Evolutionary conservation across 495 filamentous ascomycete genomes (phyloP).

Genomic region (Paragyromitra xinjiangensis): DNA sequence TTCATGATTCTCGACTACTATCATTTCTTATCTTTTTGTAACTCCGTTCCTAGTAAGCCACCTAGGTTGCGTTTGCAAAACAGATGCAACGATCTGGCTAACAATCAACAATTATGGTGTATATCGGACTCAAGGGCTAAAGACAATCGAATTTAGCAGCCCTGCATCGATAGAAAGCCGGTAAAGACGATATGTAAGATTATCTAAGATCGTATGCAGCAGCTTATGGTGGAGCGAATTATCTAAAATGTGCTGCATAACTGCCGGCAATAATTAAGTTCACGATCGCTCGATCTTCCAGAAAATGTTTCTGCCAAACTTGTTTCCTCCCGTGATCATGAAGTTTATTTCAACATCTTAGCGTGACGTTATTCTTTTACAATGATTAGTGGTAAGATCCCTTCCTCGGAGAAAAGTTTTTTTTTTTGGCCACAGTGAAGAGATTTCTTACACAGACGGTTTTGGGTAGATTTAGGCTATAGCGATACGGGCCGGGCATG

Average conservation of each 20-base stretch:
- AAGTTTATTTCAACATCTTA: slow-evolving; percentile 29
- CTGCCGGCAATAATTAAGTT: slow-evolving; percentile 11
- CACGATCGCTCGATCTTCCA: slow-evolving; percentile 27
- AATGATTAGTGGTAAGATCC: too few species aligned
- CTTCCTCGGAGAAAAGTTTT: background rate
- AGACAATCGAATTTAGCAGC: background rate
- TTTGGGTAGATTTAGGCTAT: slow-evolving; percentile 30
- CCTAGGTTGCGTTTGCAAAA: background rate
- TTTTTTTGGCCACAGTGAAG: background rate
- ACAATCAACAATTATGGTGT: background rate
- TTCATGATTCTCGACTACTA: background rate
- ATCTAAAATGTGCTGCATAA: background rate
- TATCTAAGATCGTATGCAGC: background rate
- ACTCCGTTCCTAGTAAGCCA: background rate
- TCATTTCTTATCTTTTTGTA: background rate
- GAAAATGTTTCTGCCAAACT: background rate
- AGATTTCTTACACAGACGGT: slow-evolving; percentile 6
- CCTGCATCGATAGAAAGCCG: background rate
- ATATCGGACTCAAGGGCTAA: background rate
- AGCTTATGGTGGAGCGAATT: slow-evolving; percentile 9
- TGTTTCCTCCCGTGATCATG: slow-evolving; percentile 1
- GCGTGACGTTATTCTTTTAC: background rate
- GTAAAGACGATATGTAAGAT: slow-evolving; percentile 4
- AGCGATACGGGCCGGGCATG: slow-evolving; percentile 20
- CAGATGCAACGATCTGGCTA: background rate